Base-by-base conservation (phyloP, 306 rosid genomes). In the Acacia melanoxylon region DNA sequence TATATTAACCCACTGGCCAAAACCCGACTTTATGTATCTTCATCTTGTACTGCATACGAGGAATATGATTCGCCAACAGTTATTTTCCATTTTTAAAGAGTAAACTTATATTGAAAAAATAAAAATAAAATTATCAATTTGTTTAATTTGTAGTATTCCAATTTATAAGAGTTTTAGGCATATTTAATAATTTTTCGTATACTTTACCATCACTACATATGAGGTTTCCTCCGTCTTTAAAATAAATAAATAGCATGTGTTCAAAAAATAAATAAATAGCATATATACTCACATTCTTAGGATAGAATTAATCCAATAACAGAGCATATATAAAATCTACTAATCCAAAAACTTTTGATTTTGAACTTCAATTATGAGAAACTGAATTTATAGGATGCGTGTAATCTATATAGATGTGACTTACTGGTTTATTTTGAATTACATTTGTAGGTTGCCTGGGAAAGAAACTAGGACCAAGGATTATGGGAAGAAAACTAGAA, bases 371-470 rank as follows among this genome's bases (percentile, higher is more conserved):
- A 68, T 37, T 40, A 33, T 58, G 75, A 8, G 40, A 63, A 63
- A 63, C 41, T 63, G 4, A 13, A 29, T 27, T 27, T 63, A 1
- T 6, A 6, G 69, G 69, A 29, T 29, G 35, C 40, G 20, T 2
- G 12, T 62, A 59, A 75, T 52, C 8, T 75, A 15, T 22, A 29
- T 66, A 10, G 40, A 68, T 20, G 33, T 61, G 81, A 33, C 52
- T 56, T 67, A 8, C 45, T 80, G 63, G 74, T 82, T 45, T 84
- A 72, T 78, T 83, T 61, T 78, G 61, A 81, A 66, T 78, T 42
- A 65, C 33, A 65, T 78, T 83, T 72, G 81, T 73, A 96, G 99
- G 99, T 86, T 96, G 99, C 90, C 84, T 96, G 86, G 99, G 99
- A 5, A 91, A 90, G 85, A 93, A 76, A 86, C 80, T 96, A 80